Evolutionary conservation across 2,329 filamentous ascomycete species (phyloP).

Genomic region (Monilinia vaccinii-corymbosi): DNA sequence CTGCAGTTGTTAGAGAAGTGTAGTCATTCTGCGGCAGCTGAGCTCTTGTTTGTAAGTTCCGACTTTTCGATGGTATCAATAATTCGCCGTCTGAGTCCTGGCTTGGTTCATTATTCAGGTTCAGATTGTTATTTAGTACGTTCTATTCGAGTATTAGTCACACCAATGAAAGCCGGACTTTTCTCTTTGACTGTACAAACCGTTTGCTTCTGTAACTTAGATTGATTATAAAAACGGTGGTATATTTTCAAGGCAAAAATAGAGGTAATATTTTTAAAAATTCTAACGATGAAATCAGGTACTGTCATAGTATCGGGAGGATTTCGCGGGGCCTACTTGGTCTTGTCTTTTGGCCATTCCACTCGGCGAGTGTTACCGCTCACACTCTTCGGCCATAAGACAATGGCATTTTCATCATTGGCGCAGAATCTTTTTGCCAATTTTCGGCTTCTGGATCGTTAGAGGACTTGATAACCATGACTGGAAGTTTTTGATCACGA

Average conservation of each 20-base stretch:
- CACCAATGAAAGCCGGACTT: background rate
- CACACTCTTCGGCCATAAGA: background rate
- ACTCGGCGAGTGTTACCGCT: background rate
- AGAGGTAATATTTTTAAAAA: background rate
- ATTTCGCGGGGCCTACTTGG: background rate
- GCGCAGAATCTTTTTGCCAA: background rate
- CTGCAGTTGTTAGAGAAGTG: background rate
- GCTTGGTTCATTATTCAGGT: no score
- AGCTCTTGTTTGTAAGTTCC: background rate
- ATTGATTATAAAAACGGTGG: background rate
- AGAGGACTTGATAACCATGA: background rate
- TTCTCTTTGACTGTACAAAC: background rate
- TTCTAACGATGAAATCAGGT: background rate
- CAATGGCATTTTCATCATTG: background rate
- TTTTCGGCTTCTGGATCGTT: background rate
- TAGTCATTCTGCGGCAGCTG: background rate
- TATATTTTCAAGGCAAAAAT: background rate
- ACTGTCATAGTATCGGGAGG: background rate
- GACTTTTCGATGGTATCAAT: background rate
- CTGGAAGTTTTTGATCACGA: background rate
- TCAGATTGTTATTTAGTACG: background rate
- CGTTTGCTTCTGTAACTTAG: background rate
- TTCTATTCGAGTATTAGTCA: background rate
- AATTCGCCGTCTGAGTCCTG: background rate
- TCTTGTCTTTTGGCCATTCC: background rate